phyloP scores from a whole-genome alignment of 139 green algal species.

The Chlorella vulgaris region DNA sequence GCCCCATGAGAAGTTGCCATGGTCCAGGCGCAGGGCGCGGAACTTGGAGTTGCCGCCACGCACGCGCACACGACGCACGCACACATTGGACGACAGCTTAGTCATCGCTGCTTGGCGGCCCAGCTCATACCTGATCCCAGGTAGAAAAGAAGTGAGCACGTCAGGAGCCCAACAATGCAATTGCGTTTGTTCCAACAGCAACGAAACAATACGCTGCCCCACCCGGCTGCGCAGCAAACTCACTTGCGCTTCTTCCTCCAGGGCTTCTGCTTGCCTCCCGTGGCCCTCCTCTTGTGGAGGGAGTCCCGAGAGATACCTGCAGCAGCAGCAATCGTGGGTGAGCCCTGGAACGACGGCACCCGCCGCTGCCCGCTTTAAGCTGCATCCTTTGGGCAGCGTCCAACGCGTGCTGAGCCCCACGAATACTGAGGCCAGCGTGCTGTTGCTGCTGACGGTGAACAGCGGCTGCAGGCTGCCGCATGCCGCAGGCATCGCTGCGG shows the following conservation, averaged over 20 bases:
- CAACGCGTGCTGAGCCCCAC: too few species aligned
- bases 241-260: slow-evolving; percentile 99
- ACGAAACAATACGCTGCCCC: not conserved
- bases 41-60: slow-evolving; percentile 98
- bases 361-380: too few species aligned
- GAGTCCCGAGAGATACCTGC: slow-evolving; percentile 98
- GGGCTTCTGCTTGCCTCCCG: slow-evolving; percentile 94
- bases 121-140: slow-evolving; percentile 92
- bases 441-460: too few species aligned
- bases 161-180: too few species aligned
- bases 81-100: slow-evolving; percentile 93
- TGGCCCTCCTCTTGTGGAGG: slow-evolving; percentile 95
- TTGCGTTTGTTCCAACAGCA: too few species aligned
- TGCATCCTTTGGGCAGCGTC: too few species aligned
- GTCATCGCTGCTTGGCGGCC: slow-evolving; percentile 94
- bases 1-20: slow-evolving; percentile 96
- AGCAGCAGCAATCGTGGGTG: not conserved
- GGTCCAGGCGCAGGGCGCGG: slow-evolving; percentile 95
- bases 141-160: not conserved
- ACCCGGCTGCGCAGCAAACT: slow-evolving; percentile 41
- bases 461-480: too few species aligned
- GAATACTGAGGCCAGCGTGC: too few species aligned
- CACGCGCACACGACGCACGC: slow-evolving; percentile 88
- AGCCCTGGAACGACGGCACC: not conserved
- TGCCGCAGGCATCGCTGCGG: too few species aligned